A percentile compares a stretch with the other conserved stretches of the same genome.
phyloP scores from a whole-genome alignment of 2,329 filamentous ascomycete genomes.

The Hortaea sp. region DNA sequence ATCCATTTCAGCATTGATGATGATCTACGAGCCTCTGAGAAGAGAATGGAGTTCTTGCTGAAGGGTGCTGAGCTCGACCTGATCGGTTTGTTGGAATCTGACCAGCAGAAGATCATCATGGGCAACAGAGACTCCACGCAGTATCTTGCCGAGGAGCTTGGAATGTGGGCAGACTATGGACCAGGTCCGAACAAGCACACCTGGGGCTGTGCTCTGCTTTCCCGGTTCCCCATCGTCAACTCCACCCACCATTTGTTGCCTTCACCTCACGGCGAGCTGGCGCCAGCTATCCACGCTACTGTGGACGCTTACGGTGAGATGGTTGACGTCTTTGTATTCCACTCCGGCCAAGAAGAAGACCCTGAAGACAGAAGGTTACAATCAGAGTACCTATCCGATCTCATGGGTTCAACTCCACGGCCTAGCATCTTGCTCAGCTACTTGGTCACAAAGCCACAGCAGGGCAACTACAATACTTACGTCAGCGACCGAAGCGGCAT shows the following conservation, averaged over 20 bases:
- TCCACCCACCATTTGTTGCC: conserved; percentile 93
- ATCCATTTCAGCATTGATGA: conserved; percentile 98
- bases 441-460: conserved; percentile 76
- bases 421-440: conserved; percentile 84
- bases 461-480: conserved; percentile 96
- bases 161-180: conserved; percentile 97
- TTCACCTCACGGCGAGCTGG: conserved; percentile 85
- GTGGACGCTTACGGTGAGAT: conserved; percentile 82
- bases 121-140: conserved; percentile 95
- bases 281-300: conserved; percentile 93
- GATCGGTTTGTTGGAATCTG: conserved; percentile 84
- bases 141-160: conserved; percentile 86
- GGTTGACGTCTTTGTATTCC: conserved; percentile 94
- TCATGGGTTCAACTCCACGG: conserved; percentile 75
- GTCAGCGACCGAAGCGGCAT: conserved; percentile 80
- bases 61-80: conserved; percentile 94
- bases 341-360: conserved; percentile 96
- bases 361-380: conserved; percentile 82
- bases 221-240: conserved; percentile 95
- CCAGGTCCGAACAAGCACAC: conserved; percentile 98
- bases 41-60: conserved; percentile 63
- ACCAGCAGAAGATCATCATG: conserved; percentile 98
- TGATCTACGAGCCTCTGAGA: conserved; percentile 96
- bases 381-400: conserved; percentile 69
- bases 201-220: conserved; percentile 85